Conservation (phyloP, 495 filamentous ascomycete species). For the Penicillium dipodomyicola region DNA sequence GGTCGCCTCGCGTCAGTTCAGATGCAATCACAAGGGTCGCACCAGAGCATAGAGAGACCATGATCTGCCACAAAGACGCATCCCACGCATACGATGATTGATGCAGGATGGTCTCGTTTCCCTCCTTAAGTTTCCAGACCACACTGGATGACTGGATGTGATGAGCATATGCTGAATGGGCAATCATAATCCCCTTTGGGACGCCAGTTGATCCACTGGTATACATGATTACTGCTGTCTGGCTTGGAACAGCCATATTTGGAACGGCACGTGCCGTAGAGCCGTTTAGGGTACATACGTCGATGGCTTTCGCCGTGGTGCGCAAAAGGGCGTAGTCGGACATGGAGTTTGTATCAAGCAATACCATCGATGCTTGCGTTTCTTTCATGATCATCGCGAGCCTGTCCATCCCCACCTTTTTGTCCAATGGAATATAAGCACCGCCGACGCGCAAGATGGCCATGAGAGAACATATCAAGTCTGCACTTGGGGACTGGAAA, state of each 20-base stretch:
- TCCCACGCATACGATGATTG: conserved; percentile 46
- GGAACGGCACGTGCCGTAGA: background rate
- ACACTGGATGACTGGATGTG: conserved; percentile 29
- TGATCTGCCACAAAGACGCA: conserved; percentile 36
- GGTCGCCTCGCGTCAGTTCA: conserved; percentile 27
- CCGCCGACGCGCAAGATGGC: conserved; percentile 50
- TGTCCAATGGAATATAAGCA: conserved; percentile 55
- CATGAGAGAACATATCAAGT: conserved; percentile 52
- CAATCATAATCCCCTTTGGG: conserved; percentile 40
- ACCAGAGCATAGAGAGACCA: conserved; percentile 29
- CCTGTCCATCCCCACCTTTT: conserved; percentile 32
- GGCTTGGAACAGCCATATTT: conserved; percentile 4
- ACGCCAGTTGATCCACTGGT: conserved; percentile 43
- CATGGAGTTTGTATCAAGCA: conserved; percentile 10
- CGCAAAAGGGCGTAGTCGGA: conserved; percentile 1
- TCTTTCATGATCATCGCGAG: conserved; percentile 30
- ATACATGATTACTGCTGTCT: conserved; percentile 38
- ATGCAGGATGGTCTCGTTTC: conserved; percentile 36
- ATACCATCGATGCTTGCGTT: conserved; percentile 21
- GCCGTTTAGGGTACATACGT: conserved; percentile 12
- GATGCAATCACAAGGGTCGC: conserved; percentile 34
- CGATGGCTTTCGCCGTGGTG: conserved; percentile 9
- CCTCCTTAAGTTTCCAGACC: conserved; percentile 14
- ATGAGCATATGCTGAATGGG: conserved; percentile 30
- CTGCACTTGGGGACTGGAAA: conserved; percentile 27